Evolutionary conservation across 2,329 filamentous ascomycete genomes (phyloP), one percentile per base, ranked within the genome.

Genomic region (Ilyonectria sp.): DNA sequence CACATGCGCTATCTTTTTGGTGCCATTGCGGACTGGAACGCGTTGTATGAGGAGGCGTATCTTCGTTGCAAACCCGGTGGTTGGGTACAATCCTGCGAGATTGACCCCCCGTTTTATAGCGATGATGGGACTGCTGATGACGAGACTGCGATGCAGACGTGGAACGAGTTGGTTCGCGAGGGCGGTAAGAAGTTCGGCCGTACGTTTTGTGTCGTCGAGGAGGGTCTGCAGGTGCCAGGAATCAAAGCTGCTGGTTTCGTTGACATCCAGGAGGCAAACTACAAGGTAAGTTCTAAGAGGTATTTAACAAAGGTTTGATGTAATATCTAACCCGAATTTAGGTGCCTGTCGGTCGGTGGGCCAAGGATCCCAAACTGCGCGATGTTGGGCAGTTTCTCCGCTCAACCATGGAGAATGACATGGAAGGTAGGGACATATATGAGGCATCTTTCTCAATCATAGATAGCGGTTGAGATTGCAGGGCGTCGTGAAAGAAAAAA

Each of bases 1-100:
- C 67, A 69, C 26, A 31, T 67, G 6, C 63, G 63, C 23, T 69
- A 69, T 23, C 63, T 69, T 2, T 60, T 69, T 19, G 67, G 63
- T 15, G 55, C 57, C 21, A 54, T 69, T 13, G 21, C 35, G 2
- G 55, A 69, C 31, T 69, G 67, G 67, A 46, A 50, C n/a, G 26
- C 4, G 2, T 13, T 69, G 8, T 69, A 67, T 6, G 31, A 60
- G 2, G 43, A 67, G 17, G 63, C 67, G 5, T 63, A 67, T 33
- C 44, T 55, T 11, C 35, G 44, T 4, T 67, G 63, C 11, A 60
- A 49, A 15, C 67, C 55, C 1, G 67, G 67, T 9, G 55, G 63
- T n/a, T 69, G 55, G 49, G 44, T 69, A 3, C 67, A 69, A 13
- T 60, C 67, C 6, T 53, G 59, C 59, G 63, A 69, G 40, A 59